Evolutionary conservation across 1,139 yeast genomes (phyloP).

Genomic region (Sugiyamaella pinicola): DNA sequence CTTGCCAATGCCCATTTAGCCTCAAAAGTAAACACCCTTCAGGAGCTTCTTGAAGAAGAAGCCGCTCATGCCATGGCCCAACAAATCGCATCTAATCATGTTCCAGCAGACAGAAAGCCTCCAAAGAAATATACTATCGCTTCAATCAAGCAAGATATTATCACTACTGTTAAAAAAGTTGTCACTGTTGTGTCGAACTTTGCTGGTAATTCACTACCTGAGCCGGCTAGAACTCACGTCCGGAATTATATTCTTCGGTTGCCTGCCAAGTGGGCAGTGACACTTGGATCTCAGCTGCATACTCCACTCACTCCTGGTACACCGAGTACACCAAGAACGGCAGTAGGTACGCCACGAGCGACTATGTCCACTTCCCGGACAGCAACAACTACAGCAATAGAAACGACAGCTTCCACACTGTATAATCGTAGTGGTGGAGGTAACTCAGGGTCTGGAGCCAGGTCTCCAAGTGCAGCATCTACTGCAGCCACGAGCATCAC

Average conservation of each 20-base stretch:
- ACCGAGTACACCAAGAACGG: constrained; percentile 16
- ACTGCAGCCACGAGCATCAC: constrained; percentile 14
- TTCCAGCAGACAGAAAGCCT: constrained; percentile 27
- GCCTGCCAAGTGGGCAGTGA: constrained; percentile 65
- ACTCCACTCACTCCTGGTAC: constrained; percentile 19
- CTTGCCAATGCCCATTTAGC: constrained; percentile 75
- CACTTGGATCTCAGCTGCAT: constrained; percentile 31
- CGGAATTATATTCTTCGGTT: constrained; percentile 74
- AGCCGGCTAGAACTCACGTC: constrained; percentile 83
- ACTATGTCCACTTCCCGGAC: constrained; percentile 18
- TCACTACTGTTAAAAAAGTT: constrained; percentile 85
- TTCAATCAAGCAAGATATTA: constrained; percentile 73
- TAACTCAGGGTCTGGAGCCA: neutral
- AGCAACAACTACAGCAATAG: neutral
- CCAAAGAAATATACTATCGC: constrained; percentile 37
- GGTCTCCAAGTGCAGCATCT: constrained; percentile 12
- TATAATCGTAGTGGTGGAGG: neutral
- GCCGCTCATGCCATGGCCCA: constrained; percentile 36
- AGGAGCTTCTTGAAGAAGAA: constrained; percentile 52
- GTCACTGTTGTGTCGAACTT: constrained; percentile 84
- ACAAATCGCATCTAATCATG: constrained; percentile 35
- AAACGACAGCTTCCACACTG: neutral
- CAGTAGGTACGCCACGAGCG: constrained; percentile 8
- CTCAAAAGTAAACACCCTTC: constrained; percentile 62
- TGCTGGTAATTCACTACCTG: constrained; percentile 71